Percentiles rank a stretch among this genome's conserved stretches.
phyloP scores from a whole-genome alignment of 1,284 basidiomycete species.

The Sporisorium graminicola region DNA sequence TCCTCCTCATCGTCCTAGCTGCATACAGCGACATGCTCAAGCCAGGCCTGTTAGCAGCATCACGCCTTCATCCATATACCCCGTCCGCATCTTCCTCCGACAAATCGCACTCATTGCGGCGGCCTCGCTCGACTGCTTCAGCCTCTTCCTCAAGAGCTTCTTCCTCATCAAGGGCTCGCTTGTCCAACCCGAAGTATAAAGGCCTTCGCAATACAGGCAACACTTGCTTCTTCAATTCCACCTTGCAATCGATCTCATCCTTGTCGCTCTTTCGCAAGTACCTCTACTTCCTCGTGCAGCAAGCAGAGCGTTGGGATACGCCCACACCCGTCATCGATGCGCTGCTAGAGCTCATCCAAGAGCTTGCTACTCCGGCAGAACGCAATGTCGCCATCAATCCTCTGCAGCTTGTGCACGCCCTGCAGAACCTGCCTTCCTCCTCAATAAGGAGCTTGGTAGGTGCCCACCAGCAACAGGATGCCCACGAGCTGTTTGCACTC shows the following conservation, averaged over 20 bases:
- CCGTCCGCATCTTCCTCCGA: conserved; percentile 16
- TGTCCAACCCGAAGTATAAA: conserved; percentile 35
- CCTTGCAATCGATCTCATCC: conserved; percentile 62
- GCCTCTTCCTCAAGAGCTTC: conserved; percentile 17
- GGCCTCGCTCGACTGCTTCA: conserved; percentile 23
- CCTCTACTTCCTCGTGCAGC: conserved; percentile 39
- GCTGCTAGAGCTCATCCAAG: conserved; percentile 52
- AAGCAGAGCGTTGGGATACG: conserved; percentile 61
- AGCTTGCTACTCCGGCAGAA: conserved; percentile 43
- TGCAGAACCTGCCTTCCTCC: conserved; percentile 48
- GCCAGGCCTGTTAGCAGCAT: conserved; percentile 37
- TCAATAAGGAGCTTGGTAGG: conserved; percentile 59
- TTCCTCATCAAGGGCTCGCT: conserved; percentile 5
- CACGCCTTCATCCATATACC: conserved; percentile 35
- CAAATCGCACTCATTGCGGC: conserved; percentile 25
- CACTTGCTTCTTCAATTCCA: conserved; percentile 68
- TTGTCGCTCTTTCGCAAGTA: conserved; percentile 40
- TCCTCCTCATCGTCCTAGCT: conserved; percentile 15
- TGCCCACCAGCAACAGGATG: conserved; percentile 69
- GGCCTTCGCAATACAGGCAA: conserved; percentile 67
- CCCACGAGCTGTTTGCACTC: conserved; percentile 67
- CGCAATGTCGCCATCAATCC: conserved; percentile 59
- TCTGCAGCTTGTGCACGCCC: conserved; percentile 48
- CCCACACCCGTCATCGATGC: conserved; percentile 66
- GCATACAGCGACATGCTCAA: conserved; percentile 43